These are phyloP conservation scores for Umbelopsis ramanniana DNA, from an alignment of 192 early-diverging fungal species.

Conservation along the genomic window DNA sequence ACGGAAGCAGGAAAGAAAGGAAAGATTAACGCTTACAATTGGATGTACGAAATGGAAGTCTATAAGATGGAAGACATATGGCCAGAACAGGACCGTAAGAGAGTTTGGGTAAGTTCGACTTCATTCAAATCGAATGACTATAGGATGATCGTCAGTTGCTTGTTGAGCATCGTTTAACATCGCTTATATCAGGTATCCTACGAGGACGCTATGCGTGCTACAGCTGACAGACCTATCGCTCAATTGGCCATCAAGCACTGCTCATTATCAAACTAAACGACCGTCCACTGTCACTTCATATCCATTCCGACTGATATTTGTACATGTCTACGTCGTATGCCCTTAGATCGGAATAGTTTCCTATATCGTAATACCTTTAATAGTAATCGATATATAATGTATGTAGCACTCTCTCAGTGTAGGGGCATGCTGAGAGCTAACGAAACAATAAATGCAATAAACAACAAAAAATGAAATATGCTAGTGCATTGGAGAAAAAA, in stretches of 20 bases:
- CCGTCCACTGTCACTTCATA: background rate
- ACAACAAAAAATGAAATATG: too few relatives aligned
- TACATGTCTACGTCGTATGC: background rate
- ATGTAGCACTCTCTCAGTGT: background rate
- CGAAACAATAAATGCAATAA: too few relatives aligned
- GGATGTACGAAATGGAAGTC: constrained; percentile 32
- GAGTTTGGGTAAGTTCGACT: constrained; percentile 33
- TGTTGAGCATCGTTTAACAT: background rate
- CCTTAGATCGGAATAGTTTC: background rate
- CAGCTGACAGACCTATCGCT: constrained; percentile 22
- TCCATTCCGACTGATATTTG: background rate
- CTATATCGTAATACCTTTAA: background rate
- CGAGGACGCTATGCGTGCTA: constrained; percentile 24
- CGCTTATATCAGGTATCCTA: constrained; percentile 15
- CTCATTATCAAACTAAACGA: background rate
- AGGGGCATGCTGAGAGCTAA: too few relatives aligned
- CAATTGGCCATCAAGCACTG: constrained; percentile 27
- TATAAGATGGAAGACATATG: constrained; percentile 18
- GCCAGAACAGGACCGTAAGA: constrained; percentile 29
- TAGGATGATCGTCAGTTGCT: too few relatives aligned
- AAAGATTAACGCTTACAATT: constrained; percentile 39
- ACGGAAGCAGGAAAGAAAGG: constrained; percentile 42
- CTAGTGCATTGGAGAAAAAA: too few relatives aligned
- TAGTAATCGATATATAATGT: background rate
- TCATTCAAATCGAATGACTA: background rate